Percentiles rank a stretch among this genome's conserved stretches.
These are phyloP conservation scores for Tephrocybe sp. DNA, from an alignment of 768 basidiomycete species.

Conservation along the genomic window DNA sequence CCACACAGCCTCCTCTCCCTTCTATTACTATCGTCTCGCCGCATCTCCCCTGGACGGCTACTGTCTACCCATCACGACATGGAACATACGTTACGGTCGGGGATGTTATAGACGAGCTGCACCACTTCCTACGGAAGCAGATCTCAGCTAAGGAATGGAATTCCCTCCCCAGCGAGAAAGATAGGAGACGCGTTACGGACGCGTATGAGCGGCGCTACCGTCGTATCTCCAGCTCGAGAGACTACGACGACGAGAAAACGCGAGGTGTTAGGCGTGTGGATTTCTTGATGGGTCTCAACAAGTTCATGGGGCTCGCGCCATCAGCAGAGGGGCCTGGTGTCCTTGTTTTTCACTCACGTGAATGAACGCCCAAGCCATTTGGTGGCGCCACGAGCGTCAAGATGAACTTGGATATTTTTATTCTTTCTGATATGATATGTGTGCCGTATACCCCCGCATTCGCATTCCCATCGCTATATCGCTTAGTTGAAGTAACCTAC, in stretches of 20 bases:
- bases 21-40: slow-evolving; percentile 26
- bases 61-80: slow-evolving; percentile 24
- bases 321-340: slow-evolving; percentile 29
- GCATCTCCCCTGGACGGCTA: slow-evolving; percentile 35
- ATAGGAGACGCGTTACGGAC: slow-evolving; percentile 36
- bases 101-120: slow-evolving; percentile 33
- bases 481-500: too few species aligned
- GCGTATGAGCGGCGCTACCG: slow-evolving; percentile 50
- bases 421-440: too few species aligned
- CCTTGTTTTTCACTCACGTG: slow-evolving; percentile 25
- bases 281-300: slow-evolving; percentile 47
- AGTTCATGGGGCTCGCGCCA: slow-evolving; percentile 43
- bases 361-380: too few species aligned
- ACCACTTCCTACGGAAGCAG: slow-evolving; percentile 41
- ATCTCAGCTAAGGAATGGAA: slow-evolving; percentile 44
- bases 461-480: too few species aligned
- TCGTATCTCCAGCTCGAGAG: slow-evolving; percentile 30
- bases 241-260: slow-evolving; percentile 43
- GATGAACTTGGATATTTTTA: too few species aligned
- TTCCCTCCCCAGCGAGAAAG: slow-evolving; percentile 31
- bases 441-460: too few species aligned
- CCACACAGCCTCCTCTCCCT: slow-evolving; percentile 30
- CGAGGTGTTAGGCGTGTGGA: slow-evolving; percentile 60
- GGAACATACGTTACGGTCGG: slow-evolving; percentile 30
- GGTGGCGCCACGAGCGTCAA: too few species aligned